Percentiles rank a stretch among this genome's conserved stretches.
Evolutionary conservation across 345 rosid species (phyloP).

Genomic region (Melaleuca quinquenervia): DNA sequence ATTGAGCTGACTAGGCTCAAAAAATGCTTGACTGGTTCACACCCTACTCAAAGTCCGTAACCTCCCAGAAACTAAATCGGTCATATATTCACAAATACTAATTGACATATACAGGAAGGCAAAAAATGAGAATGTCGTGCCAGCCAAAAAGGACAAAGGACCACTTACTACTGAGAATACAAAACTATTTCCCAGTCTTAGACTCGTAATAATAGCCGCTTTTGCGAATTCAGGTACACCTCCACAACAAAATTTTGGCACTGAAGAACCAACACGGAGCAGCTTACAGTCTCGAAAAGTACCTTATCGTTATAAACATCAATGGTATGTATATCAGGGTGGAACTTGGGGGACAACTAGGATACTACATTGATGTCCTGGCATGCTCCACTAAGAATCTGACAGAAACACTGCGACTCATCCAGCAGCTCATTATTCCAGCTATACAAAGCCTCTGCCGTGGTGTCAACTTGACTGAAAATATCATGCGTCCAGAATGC

Average conservation of each 20-base stretch:
- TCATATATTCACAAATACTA: not conserved
- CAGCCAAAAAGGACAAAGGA: not conserved
- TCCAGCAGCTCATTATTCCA: conserved; percentile 69
- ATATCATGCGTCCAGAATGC: conserved; percentile 74
- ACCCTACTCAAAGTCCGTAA: not conserved
- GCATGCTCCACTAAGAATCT: conserved; percentile 87
- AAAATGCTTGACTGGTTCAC: not conserved
- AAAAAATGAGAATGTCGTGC: not conserved
- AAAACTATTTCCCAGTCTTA: not conserved
- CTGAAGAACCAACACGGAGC: conserved; percentile 82
- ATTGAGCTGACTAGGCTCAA: not conserved
- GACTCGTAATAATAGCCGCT: not conserved
- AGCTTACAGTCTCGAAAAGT: conserved; percentile 73
- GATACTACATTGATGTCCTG: conserved; percentile 75
- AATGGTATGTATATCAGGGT: conserved; percentile 72
- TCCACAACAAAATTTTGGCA: conserved; percentile 66
- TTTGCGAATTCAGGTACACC: conserved; percentile 55
- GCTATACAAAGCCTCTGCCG: conserved; percentile 77
- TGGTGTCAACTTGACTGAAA: conserved; percentile 74
- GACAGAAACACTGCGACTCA: conserved; percentile 69
- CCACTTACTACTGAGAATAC: not conserved
- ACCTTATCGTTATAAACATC: conserved; percentile 62
- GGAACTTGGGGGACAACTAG: conserved; percentile 90
- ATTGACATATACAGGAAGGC: not conserved
- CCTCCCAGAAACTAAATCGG: not conserved